These are phyloP conservation scores for Suillus alpinus DNA, from an alignment of 768 basidiomycete species.

Conservation along the genomic window DNA sequence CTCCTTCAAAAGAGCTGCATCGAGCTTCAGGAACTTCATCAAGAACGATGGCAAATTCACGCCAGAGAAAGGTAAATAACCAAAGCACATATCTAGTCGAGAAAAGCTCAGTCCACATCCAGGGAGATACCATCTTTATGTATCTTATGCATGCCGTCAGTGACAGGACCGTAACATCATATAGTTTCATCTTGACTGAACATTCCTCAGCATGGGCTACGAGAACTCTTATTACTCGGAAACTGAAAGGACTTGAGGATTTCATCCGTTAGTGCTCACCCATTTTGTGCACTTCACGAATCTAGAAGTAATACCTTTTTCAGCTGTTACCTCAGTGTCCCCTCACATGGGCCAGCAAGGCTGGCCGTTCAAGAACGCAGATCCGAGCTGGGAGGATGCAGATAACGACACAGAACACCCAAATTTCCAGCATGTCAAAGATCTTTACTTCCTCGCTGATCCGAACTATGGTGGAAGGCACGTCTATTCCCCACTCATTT, in stretches of 20 bases:
- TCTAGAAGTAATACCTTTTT: not conserved
- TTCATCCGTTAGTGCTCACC: conserved; percentile 60
- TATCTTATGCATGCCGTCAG: conserved; percentile 84
- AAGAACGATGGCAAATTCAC: conserved; percentile 58
- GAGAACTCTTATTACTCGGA: conserved; percentile 80
- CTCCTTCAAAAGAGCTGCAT: conserved; percentile 55
- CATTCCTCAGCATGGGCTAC: conserved; percentile 80
- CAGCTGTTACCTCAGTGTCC: conserved; percentile 80
- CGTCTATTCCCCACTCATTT: conserved; percentile 11
- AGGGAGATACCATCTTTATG: conserved; percentile 92
- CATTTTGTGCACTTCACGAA: not conserved
- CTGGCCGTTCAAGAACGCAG: conserved; percentile 81
- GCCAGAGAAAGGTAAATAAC: conserved; percentile 72
- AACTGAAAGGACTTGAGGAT: conserved; percentile 89
- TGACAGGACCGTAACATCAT: not conserved
- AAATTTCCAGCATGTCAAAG: conserved; percentile 67
- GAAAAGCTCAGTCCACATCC: not conserved
- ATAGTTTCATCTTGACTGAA: not conserved
- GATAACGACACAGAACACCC: conserved; percentile 71
- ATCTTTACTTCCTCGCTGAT: conserved; percentile 79
- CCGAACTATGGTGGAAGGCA: conserved; percentile 71
- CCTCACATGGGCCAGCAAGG: conserved; percentile 82
- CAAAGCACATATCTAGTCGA: no score
- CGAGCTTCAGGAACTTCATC: conserved; percentile 56
- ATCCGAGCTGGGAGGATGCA: conserved; percentile 61